Evolutionary conservation across 2,329 filamentous ascomycete genomes (phyloP), one percentile per base, ranked within the genome.

Genomic region (Leptoxyphium fumago): DNA sequence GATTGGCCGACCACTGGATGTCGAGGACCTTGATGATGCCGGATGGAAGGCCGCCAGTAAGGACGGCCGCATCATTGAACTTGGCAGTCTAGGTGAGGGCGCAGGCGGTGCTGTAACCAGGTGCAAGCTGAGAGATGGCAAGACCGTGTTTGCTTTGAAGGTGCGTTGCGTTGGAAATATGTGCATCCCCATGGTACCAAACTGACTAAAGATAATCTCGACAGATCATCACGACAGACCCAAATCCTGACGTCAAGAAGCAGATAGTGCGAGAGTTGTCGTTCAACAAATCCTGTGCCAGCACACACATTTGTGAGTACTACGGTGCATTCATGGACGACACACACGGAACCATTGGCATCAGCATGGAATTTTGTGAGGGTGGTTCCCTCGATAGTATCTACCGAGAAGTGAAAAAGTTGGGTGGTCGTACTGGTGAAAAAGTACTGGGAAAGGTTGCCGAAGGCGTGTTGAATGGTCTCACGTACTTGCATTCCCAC

Each of bases 331-430:
- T 96, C 61, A 85, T 93, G 61, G 89, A 98, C 60, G 84, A 91
- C 46, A 82, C 86, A n/a, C 93, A 86, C 9, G 86, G 88, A 42
- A 96, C 89, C 40, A 96, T 98, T 53, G 94, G 86, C 40, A 98
- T 98, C 59, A 88, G 87, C 45, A 98, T 98, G 91, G 91, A 98
- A 62, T 96, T 94, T 57, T 98, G 91, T 61, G 91, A 96, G 65
- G 91, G 91, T 46, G 91, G 91, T 43, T 94, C 86, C 40, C 74
- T 98, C 15, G 88, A 98, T 67, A 91, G 85, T 60, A 91, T 98
- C 51, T 98, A 98, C 70, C 85, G 85, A 52, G 91, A 98, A 65
- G 88, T 98, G 30, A 94, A 94, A 69, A 86, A 91, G 54, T 76
- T 96, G 2, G 89, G 89, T 38, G 91, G 91, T 10, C 78, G 91